These are phyloP conservation scores for Sungouiella thailandica DNA, from an alignment of 805 yeast genomes.

Conservation along the genomic window DNA sequence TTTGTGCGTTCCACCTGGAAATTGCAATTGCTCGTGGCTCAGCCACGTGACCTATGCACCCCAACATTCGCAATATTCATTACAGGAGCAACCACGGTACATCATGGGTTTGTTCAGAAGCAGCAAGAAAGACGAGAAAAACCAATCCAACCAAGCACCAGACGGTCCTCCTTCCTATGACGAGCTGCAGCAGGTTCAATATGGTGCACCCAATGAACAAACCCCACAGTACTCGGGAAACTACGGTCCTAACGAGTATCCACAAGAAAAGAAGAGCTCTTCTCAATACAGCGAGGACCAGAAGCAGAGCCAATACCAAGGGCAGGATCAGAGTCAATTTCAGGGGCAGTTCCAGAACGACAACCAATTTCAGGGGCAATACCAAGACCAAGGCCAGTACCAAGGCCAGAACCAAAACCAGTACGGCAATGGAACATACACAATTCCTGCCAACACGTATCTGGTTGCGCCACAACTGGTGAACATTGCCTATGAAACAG, in stretches of 20 bases:
- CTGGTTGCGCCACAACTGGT: constrained; percentile 29
- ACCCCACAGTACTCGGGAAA: constrained; percentile 3
- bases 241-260: constrained; percentile 14
- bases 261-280: constrained; percentile 13
- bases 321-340: too few species aligned
- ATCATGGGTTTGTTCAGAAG: constrained; percentile 1
- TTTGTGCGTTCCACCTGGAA: too few species aligned
- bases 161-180: constrained; percentile 14
- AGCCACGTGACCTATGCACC: too few species aligned
- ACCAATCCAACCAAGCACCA: constrained; percentile 1
- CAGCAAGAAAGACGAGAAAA: constrained; percentile 1
- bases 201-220: background rate
- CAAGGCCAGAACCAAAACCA: background rate
- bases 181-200: constrained; percentile 9
- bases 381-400: background rate
- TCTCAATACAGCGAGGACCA: too few species aligned
- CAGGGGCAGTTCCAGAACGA: too few species aligned
- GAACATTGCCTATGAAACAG: constrained; percentile 32
- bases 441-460: constrained; percentile 9
- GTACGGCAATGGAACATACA: background rate
- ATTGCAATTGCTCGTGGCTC: too few species aligned
- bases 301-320: too few species aligned
- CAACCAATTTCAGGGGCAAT: background rate
- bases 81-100: too few species aligned
- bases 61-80: too few species aligned